Evolutionary conservation across 2,329 filamentous ascomycete species (phyloP).

Genomic region (Fusarium ramigenum): DNA sequence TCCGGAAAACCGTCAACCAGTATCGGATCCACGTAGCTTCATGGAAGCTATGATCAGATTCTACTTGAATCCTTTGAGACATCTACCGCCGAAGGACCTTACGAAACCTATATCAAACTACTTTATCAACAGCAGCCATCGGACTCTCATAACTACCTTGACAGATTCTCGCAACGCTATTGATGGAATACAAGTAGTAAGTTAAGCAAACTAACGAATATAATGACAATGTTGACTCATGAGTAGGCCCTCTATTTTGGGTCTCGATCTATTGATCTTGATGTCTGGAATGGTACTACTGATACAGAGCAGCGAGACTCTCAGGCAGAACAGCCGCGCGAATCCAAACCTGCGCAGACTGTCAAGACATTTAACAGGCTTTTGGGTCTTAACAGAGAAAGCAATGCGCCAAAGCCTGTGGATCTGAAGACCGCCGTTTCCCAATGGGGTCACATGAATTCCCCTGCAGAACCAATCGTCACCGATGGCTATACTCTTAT

Average conservation of each 20-base stretch:
- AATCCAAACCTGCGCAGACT: no score
- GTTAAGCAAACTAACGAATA: no score
- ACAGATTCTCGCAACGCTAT: no score
- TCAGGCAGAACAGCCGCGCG: no score
- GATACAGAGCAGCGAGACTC: no score
- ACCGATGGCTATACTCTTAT: accelerated
- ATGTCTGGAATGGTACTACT: no score
- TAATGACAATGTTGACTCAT: no score
- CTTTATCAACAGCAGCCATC: neutral
- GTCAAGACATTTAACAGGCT: neutral
- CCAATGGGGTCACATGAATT: no score
- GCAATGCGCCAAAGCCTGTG: accelerated
- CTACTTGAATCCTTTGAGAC: accelerated
- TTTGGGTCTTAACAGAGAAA: neutral
- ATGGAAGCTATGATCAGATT: accelerated
- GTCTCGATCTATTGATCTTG: no score
- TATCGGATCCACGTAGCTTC: accelerated
- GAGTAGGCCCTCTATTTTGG: no score
- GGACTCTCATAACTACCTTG: no score
- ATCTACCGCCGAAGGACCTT: accelerated
- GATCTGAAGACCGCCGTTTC: accelerated
- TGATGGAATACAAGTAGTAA: no score
- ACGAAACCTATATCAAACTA: neutral
- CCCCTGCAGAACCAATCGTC: neutral
- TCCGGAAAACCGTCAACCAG: accelerated